Evolutionary conservation across 2,329 filamentous ascomycete genomes (phyloP), one percentile per base, ranked within the genome.

Genomic region (Ophiostoma perfectum): DNA sequence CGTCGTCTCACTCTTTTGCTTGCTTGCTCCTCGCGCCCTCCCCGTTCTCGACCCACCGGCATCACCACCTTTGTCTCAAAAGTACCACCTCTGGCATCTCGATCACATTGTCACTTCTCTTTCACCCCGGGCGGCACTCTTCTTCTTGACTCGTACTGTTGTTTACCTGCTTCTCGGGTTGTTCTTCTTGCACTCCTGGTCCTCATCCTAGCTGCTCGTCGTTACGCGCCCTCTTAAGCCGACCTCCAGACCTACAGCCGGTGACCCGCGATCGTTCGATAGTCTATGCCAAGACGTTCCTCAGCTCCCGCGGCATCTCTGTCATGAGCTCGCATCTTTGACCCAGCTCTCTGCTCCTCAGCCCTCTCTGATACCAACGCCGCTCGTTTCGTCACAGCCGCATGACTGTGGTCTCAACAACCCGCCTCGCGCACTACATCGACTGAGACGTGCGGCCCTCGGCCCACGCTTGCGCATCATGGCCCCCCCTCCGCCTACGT

Each of bases 21-120:
- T 18, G 58, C 52, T 12, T 62, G 52, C 52, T 58, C 11, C 27
- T 65, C 55, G 41, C 60, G 18, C 6, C 47, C 49, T 42, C 52
- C 27, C 44, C 68, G 67, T 52, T n/a, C 60, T 67, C 70, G 62
- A n/a, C 64, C 39, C 41, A 8, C 45, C 27, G 16, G 27, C n/a
- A 42, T 66, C 66, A 18, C 18, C 58, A 49, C 45, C 63, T 67
- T 45, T 55, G 44, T 66, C 14, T 45, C 44, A 36, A 39, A 41
- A 49, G 64, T 70, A 77, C 77, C 74, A 69, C 75, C 74, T 70
- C 70, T 73, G 69, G 72, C 75, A 39, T 42, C 60, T 9, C 39
- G 60, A 63, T 44, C 16, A 5, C 60, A 18, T 5, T 16, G 14
- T 11, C 60, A 11, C 36, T 62, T n/a, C 16, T 63, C 60, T 27